A percentile compares a stretch with the other conserved stretches of the same genome.
These are phyloP conservation scores for Sonneratia caseolaris DNA, from an alignment of 345 rosid genomes.

Conservation along the genomic window DNA sequence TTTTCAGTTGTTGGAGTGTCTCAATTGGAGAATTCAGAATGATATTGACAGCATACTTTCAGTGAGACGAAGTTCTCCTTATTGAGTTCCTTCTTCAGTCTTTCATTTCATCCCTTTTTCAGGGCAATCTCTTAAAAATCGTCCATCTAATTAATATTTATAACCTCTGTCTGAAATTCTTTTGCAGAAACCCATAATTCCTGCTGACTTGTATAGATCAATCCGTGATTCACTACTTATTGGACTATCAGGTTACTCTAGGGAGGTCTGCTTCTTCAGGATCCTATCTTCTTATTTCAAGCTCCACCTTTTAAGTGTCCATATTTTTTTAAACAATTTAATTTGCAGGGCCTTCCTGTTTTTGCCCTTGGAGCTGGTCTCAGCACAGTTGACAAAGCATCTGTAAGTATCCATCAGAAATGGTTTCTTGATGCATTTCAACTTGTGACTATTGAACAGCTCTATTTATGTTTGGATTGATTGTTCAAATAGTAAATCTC, in stretches of 20 bases:
- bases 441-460: neutral
- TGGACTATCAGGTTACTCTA: slow-evolving; percentile 91
- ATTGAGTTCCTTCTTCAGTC: neutral
- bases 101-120: slow-evolving; percentile 6
- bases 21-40: slow-evolving; percentile 81
- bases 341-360: slow-evolving; percentile 77
- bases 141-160: neutral
- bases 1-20: slow-evolving; percentile 70
- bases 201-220: slow-evolving; percentile 55
- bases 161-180: slow-evolving; percentile 1
- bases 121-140: neutral
- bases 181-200: slow-evolving; percentile 77
- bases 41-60: slow-evolving; percentile 65
- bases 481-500: neutral
- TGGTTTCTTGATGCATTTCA: neutral
- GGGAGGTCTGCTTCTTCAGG: slow-evolving; percentile 61
- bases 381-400: slow-evolving; percentile 86
- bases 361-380: slow-evolving; percentile 73
- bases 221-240: slow-evolving; percentile 85
- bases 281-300: neutral
- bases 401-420: slow-evolving; percentile 39
- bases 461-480: neutral
- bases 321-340: slow-evolving; percentile 7
- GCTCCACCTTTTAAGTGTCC: neutral
- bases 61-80: slow-evolving; percentile 27